Evolutionary conservation across 2,329 filamentous ascomycete species (phyloP), one percentile per base, ranked within the genome.

Genomic region (Allantophomopsis lycopodina): DNA sequence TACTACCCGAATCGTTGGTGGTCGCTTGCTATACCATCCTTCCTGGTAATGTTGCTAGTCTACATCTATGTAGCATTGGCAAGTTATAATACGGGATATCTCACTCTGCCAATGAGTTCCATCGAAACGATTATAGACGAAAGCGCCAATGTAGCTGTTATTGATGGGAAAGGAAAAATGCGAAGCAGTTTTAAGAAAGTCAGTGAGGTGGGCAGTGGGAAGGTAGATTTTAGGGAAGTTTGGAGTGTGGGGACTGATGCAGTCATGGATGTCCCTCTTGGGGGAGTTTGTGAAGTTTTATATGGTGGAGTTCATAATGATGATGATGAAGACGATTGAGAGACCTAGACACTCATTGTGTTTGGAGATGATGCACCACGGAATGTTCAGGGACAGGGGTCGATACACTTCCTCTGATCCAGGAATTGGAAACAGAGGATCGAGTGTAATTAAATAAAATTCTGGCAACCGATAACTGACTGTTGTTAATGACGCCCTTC

Each of bases 1-100:
- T 96, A 96, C 68, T 98, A 95, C 53, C 91, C 91, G 1, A 87
- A 95, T 59, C 77, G 91, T 36, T 98, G 91, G 91, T 98, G 91
- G 91, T 85, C 84, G 36, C 72, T 98, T 15, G 91, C 91, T 1
- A 77, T 95, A 12, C 91, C 91, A 0, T 80, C 83, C 5, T 96
- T 87, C 66, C 66, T 95, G 23, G 88, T 95, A 40, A 88, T 91
- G 71, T 63, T 79, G 35, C 68, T 96, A 28, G 71, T 91, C 18
- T 98, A 94, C 63, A 93, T 95, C 46, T 98, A 94, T 61, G 78
- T 94, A 8, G 91, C 91, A 32, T 73, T 98, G 30, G 87, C 88
- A 36, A 72, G 76, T 36, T 96, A 94, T 60, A 98, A 98, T 59
- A 83, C 82, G 1, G 84, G 86, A 50, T 83, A 89, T 45, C 61